Evolutionary conservation across 345 rosid genomes (phyloP).

Genomic region (Iberis pinnata): DNA sequence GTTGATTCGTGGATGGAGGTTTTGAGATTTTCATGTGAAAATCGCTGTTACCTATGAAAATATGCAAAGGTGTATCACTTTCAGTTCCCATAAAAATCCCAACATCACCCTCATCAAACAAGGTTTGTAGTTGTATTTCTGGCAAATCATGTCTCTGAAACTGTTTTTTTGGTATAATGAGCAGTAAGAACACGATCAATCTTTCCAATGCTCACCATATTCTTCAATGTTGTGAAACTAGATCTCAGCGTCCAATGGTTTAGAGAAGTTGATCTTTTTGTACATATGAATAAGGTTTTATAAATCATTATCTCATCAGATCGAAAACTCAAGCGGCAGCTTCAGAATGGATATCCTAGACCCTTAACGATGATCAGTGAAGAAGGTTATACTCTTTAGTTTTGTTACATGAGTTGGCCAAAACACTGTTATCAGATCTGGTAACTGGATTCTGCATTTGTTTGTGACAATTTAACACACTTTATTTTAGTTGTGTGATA

Average conservation of each 20-base stretch:
- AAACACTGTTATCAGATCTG: conserved; percentile 10
- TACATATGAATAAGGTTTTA: conserved; percentile 57
- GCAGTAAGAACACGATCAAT: no score
- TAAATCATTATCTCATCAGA: conserved; percentile 31
- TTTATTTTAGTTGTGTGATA: conserved; percentile 4
- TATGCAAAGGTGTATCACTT: no score
- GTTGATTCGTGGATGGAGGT: no score
- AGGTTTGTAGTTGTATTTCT: conserved; percentile 47
- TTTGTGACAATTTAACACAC: conserved; percentile 21
- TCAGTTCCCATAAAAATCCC: conserved; percentile 78
- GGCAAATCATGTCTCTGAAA: no score
- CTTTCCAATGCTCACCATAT: no score
- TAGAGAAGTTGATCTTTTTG: background rate
- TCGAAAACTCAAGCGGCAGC: conserved; percentile 39
- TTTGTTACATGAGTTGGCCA: conserved; percentile 12
- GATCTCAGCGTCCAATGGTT: no score
- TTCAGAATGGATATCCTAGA: conserved; percentile 60
- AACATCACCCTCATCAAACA: conserved; percentile 66
- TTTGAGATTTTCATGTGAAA: no score
- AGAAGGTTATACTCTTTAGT: conserved; percentile 24
- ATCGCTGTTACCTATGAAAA: no score
- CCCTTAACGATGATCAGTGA: conserved; percentile 37
- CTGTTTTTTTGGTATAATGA: no score
- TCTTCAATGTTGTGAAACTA: no score
- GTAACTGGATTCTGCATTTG: conserved; percentile 21